Base-by-base conservation (phyloP, 2,329 filamentous ascomycete species). In the Nemania sp. region DNA sequence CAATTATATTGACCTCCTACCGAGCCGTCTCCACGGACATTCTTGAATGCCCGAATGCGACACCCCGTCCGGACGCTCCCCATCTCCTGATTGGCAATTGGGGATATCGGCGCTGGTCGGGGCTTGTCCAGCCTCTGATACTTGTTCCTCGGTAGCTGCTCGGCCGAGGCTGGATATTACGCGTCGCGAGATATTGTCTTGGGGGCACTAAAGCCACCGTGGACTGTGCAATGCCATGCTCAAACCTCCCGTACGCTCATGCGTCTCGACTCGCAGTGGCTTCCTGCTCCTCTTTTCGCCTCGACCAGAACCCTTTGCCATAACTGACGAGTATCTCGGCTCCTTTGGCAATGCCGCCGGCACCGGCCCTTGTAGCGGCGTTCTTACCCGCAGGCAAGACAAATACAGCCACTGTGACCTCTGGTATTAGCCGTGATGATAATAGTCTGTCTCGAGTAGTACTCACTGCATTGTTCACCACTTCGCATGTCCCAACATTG, bases 281-380 rank as follows among this genome's bases (percentile, higher is more conserved):
- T 37, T 62, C 54, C 32, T 58, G 65, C 64, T 75, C 76, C 58
- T 73, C 75, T 67, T 74, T 80, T 72, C 76, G 79, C 70, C 77
- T 79, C 18, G 78, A 77, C 85, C 87, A 89, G 65, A 90, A 89
- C 0, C 87, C 87, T 71, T 86, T 89, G 5, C 86, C 87, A 68
- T 89, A 89, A 65, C 84, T 88, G 12, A 89, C 83, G 53, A 88
- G 70, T 54, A 89, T 83, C 77, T 89, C 87, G 62, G 87, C 80
- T 1, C 86, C 86, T 73, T 83, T 86, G 50, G 70, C 79, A 29
- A 88, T 81, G 1, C 80, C 75, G n/a, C 49, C 39, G 17, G 54
- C 49, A 25, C 62, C 69, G 59, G 50, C 71, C 72, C 69, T 70
- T 60, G 71, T 74, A 32, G 70, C 71, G 55, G 62, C 68, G 37